A percentile compares a stretch with the other conserved stretches of the same genome.
Conservation (phyloP, 2,329 filamentous ascomycete species). For the Aspergillus sp. region DNA sequence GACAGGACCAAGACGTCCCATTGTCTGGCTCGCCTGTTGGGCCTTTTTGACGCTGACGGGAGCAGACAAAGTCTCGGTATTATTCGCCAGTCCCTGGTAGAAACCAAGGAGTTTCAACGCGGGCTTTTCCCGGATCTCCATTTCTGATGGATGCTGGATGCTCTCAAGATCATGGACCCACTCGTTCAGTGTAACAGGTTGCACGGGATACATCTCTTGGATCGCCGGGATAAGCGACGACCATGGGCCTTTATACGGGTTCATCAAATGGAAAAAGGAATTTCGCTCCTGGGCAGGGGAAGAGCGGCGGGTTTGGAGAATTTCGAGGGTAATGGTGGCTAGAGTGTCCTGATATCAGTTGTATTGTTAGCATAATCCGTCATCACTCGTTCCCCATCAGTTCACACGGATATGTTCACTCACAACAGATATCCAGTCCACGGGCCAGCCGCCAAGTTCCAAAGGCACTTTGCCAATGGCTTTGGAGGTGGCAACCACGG, state of each 20-base stretch:
- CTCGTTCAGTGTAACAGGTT: slow-evolving; percentile 36
- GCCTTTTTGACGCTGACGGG: slow-evolving; percentile 24
- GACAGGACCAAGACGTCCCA: slow-evolving; percentile 36
- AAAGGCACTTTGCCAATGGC: neutral
- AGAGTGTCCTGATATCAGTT: slow-evolving; percentile 22
- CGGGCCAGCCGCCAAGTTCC: neutral
- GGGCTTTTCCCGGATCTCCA: slow-evolving; percentile 39
- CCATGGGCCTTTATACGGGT: slow-evolving; percentile 39
- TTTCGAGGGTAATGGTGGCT: slow-evolving; percentile 42
- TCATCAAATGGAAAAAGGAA: slow-evolving; percentile 41
- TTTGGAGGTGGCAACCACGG: slow-evolving; percentile 22
- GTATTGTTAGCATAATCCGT: slow-evolving; percentile 4
- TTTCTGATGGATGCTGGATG: slow-evolving; percentile 28
- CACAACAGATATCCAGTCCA: slow-evolving; percentile 11
- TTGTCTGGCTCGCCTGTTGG: slow-evolving; percentile 35
- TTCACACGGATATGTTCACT: slow-evolving; percentile 1
- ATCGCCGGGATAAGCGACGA: slow-evolving; percentile 34
- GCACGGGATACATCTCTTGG: slow-evolving; percentile 35
- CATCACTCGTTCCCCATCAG: slow-evolving; percentile 11
- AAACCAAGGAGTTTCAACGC: slow-evolving; percentile 47
- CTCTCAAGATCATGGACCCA: slow-evolving; percentile 43
- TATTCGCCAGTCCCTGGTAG: slow-evolving; percentile 33
- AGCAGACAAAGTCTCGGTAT: slow-evolving; percentile 7
- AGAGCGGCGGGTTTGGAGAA: slow-evolving; percentile 26
- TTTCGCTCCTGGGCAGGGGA: slow-evolving; percentile 11